Evolutionary conservation across 2,329 filamentous ascomycete genomes (phyloP).

Genomic region (Botrytis aclada): DNA sequence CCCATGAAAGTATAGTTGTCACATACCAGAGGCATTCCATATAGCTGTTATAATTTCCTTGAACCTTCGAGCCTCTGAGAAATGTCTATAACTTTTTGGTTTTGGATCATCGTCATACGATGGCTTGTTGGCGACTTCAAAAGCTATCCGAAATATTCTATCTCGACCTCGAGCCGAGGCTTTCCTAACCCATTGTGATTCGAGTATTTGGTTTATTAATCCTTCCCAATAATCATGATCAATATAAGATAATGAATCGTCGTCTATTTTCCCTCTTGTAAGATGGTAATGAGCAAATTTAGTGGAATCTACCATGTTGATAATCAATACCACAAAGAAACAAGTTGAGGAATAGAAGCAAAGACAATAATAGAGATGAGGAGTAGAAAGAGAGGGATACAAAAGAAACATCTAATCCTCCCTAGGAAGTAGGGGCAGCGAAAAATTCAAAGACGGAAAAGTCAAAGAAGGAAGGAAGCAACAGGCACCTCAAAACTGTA

Average conservation of each 20-base stretch:
- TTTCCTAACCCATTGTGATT: background rate
- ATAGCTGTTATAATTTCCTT: background rate
- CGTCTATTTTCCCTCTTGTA: background rate
- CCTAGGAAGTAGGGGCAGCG: background rate
- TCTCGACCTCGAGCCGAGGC: background rate
- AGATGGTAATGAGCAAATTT: background rate
- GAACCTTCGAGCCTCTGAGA: background rate
- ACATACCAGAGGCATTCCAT: background rate
- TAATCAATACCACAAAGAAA: background rate
- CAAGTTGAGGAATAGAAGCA: background rate
- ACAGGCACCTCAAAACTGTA: background rate
- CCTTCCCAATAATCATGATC: background rate
- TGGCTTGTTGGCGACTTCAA: background rate
- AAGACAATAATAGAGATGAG: background rate
- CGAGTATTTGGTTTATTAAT: background rate
- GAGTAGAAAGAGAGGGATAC: no score
- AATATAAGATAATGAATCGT: background rate
- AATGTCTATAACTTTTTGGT: background rate
- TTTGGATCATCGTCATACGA: background rate
- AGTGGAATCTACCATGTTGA: background rate
- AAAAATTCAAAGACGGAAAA: background rate
- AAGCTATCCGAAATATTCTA: background rate
- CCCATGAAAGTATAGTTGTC: no score
- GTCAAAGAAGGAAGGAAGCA: background rate
- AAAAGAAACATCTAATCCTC: background rate